These are phyloP conservation scores for Beauveria rudraprayagi DNA, from an alignment of 2,329 filamentous ascomycete genomes.

Conservation along the genomic window DNA sequence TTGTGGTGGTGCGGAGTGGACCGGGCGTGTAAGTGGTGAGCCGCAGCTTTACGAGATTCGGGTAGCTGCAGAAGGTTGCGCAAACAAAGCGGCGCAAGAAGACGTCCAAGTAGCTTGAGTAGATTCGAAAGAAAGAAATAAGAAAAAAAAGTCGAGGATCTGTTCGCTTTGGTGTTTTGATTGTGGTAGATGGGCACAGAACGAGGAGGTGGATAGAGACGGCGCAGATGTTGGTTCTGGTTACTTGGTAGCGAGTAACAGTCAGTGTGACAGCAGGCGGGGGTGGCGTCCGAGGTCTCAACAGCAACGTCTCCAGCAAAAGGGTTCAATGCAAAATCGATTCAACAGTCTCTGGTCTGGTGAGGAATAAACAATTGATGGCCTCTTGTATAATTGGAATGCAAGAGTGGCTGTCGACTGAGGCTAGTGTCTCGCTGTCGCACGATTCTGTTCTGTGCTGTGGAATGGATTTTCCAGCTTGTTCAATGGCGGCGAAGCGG, in stretches of 20 bases:
- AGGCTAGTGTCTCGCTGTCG: background rate
- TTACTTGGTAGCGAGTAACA: background rate
- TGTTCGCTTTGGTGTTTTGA: background rate
- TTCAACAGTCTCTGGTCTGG: background rate
- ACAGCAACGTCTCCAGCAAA: background rate
- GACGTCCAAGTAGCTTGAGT: background rate
- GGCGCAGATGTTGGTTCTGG: background rate
- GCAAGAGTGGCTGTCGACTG: background rate
- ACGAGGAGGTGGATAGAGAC: background rate
- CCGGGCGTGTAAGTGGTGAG: constrained; percentile 9
- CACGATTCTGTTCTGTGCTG: background rate
- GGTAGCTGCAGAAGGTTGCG: background rate
- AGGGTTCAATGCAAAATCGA: background rate
- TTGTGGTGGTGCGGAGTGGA: constrained; percentile 1
- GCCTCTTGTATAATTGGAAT: background rate
- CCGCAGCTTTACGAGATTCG: background rate
- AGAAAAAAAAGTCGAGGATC: background rate
- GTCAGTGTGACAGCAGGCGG: background rate
- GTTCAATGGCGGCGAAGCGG: background rate
- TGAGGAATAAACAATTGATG: background rate
- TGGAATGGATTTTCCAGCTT: constrained; percentile 1
- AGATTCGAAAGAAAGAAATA: background rate
- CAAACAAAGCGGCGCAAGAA: background rate
- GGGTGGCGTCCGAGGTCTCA: background rate
- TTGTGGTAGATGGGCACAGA: background rate